Evolutionary conservation across 2,329 filamentous ascomycete species (phyloP), one percentile per base, ranked within the genome.

Genomic region (Leptographium procerum): DNA sequence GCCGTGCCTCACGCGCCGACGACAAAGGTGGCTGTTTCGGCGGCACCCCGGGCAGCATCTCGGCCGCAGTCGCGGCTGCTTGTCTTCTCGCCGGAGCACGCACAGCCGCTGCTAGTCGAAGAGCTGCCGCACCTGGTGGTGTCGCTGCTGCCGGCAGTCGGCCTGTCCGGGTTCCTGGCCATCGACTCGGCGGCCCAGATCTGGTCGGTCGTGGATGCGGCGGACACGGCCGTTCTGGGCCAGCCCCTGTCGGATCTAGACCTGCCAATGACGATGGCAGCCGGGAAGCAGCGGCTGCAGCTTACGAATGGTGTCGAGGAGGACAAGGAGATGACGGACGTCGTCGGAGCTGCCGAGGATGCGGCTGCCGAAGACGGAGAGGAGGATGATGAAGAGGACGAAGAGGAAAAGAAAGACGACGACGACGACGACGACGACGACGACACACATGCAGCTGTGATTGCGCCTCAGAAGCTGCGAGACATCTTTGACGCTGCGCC

Each of bases 131-230:
- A 79, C 59, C 73, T 82, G 26, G 81, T 90, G 13, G 82, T 87
- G 26, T 83, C 86, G 14, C 71, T 96, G 1, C 73, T 89, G 2
- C 79, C 88, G 3, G 78, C 82, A 24, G 75, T 79, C 14, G 78
- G 77, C 24, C 81, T 83, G 2, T 84, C 82, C 52, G 89, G 90
- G 5, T 96, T 89, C 69, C 74, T 94, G 45, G 73, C 86, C 11
- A 71, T 96, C 7, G 90, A 95, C 68, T 79, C 86, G n/a, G 77
- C 82, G 0, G 89, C 89, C 16, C 86, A 88, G 65, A 76, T 95
- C 45, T 84, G 83, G 73, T 81, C 80, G 31, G 68, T 84, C 40
- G 75, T 77, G 43, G 82, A 87, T 67, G 80, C 80, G 65, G 80
- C 81, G 34, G 77, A 82, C 59, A 76, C 81, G 33, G 73, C 75